These are phyloP conservation scores for Collybiopsis confluens DNA, from an alignment of 768 basidiomycete genomes.

Conservation along the genomic window DNA sequence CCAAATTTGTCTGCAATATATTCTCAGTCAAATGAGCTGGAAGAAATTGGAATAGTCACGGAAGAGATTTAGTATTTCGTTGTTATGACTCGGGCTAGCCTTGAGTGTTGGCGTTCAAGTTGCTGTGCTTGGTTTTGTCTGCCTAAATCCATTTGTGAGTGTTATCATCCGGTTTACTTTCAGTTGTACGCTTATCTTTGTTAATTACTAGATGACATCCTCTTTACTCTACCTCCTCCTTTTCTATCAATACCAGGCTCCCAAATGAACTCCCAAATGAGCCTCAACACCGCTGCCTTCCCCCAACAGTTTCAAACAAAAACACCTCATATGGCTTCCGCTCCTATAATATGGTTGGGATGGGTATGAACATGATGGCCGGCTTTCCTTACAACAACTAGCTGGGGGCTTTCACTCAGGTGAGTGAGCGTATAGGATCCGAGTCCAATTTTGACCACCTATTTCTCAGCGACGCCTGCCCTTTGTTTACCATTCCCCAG, in stretches of 20 bases:
- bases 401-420: constrained; percentile 69
- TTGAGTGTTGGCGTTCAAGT: too few species aligned
- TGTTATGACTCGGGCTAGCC: too few species aligned
- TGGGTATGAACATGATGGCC: constrained; percentile 73
- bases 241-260: constrained; percentile 62
- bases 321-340: constrained; percentile 52
- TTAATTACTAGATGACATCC: too few species aligned
- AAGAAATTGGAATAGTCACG: too few species aligned
- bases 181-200: too few species aligned
- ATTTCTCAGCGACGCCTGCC: constrained; percentile 53
- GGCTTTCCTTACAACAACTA: constrained; percentile 71
- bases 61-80: too few species aligned
- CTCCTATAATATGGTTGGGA: constrained; percentile 75
- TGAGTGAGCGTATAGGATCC: constrained; percentile 19
- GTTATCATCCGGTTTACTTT: too few species aligned
- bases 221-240: constrained; percentile 70
- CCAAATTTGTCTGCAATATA: constrained; percentile 86
- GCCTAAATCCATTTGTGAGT: too few species aligned
- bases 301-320: constrained; percentile 49
- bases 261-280: constrained; percentile 56
- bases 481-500: constrained; percentile 49
- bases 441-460: not conserved
- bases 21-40: too few species aligned
- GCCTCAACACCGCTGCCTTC: constrained; percentile 61
- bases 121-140: too few species aligned